Percentiles rank a stretch among this genome's conserved stretches.
phyloP scores from a whole-genome alignment of 2,329 filamentous ascomycete genomes.

The Akanthomyces muscarius region DNA sequence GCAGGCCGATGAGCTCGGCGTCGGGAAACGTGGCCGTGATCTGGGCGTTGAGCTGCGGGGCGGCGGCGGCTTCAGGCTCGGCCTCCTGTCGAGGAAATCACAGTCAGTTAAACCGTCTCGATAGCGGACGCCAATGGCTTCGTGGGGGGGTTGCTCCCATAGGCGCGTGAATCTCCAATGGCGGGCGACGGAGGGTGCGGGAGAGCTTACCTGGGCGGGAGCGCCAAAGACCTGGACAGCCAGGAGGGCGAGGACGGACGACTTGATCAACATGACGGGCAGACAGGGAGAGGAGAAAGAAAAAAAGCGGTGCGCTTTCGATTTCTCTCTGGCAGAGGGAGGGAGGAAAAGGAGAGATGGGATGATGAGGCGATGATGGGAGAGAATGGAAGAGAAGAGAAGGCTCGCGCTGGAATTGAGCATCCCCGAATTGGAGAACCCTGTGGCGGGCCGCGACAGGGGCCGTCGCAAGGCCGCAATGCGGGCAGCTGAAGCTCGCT shows the following conservation, averaged over 20 bases:
- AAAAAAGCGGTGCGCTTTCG: neutral
- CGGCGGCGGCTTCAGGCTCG: slow-evolving; percentile 21
- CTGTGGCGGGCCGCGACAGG: slow-evolving; percentile 2
- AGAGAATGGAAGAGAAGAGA: neutral
- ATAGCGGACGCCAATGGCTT: no score
- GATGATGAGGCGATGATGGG: slow-evolving; percentile 4
- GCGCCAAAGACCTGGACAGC: slow-evolving; percentile 64
- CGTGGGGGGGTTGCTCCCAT: neutral
- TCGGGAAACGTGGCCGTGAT: slow-evolving; percentile 61
- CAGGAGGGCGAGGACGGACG: slow-evolving; percentile 67
- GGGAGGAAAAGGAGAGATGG: slow-evolving; percentile 17
- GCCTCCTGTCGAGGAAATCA: slow-evolving; percentile 21
- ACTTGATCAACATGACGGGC: slow-evolving; percentile 65
- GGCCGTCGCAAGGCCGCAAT: neutral
- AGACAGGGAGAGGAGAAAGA: slow-evolving; percentile 9
- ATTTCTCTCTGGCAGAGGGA: slow-evolving; percentile 9
- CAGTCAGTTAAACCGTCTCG: slow-evolving; percentile 6
- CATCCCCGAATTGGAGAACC: slow-evolving; percentile 1
- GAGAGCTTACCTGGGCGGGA: slow-evolving; percentile 57
- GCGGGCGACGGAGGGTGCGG: neutral
- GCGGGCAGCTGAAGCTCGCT: neutral
- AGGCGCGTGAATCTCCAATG: neutral
- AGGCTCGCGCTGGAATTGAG: neutral
- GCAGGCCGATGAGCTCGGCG: slow-evolving; percentile 86
- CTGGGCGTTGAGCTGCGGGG: slow-evolving; percentile 53